These are phyloP conservation scores for Rhinocladiella similis DNA, from an alignment of 2,329 filamentous ascomycete species.

Conservation along the genomic window DNA sequence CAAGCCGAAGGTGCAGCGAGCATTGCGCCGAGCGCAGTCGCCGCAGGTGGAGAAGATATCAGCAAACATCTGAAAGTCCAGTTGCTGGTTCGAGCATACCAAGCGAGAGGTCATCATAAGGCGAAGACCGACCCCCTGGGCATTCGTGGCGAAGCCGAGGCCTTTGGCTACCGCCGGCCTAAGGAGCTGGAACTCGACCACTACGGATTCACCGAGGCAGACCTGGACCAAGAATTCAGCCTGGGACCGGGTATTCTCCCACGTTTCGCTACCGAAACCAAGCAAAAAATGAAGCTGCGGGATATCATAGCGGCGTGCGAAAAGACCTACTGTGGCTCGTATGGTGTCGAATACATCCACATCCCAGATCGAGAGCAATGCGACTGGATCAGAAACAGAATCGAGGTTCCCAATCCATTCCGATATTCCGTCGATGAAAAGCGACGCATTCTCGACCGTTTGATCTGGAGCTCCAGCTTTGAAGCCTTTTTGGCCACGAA, in stretches of 20 bases:
- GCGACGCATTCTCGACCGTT: constrained; percentile 90
- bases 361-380: constrained; percentile 97
- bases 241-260: constrained; percentile 94
- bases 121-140: constrained; percentile 94
- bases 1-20: constrained; percentile 70
- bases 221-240: constrained; percentile 86
- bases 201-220: constrained; percentile 93
- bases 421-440: constrained; percentile 99
- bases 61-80: constrained; percentile 98
- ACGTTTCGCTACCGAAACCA: constrained; percentile 82
- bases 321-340: constrained; percentile 94
- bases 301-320: constrained; percentile 94
- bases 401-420: constrained; percentile 92
- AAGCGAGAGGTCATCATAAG: constrained; percentile 97
- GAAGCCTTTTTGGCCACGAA: constrained; percentile 94
- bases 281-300: constrained; percentile 93
- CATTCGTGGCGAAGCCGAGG: constrained; percentile 81
- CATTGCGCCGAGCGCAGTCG: constrained; percentile 53
- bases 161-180: constrained; percentile 82
- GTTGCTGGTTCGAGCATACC: constrained; percentile 93
- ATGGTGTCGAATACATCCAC: constrained; percentile 97
- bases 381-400: constrained; percentile 94
- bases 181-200: constrained; percentile 91
- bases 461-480: constrained; percentile 99
- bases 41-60: constrained; percentile 70